These are phyloP conservation scores for Choricystis sp. DNA, from an alignment of 139 green algal species.

Conservation along the genomic window DNA sequence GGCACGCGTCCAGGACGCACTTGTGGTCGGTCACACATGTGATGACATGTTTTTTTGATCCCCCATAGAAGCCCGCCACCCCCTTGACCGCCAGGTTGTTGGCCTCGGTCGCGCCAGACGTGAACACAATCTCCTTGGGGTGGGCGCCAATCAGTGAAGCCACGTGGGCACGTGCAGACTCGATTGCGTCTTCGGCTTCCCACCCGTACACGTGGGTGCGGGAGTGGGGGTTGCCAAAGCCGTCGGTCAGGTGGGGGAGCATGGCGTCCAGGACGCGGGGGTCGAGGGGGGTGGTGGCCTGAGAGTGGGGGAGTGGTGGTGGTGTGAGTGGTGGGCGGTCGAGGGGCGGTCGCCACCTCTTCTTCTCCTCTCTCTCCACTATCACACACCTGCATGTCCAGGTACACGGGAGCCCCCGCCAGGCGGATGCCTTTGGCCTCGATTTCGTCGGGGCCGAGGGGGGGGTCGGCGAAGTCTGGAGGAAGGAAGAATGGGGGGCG, in stretches of 20 bases:
- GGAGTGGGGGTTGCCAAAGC: slow-evolving; percentile 96
- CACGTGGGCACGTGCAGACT: slow-evolving; percentile 68
- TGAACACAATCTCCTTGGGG: slow-evolving; percentile 98
- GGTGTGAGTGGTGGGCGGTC: neutral
- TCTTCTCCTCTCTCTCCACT: neutral
- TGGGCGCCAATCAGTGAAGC: slow-evolving; percentile 75
- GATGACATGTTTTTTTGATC: slow-evolving; percentile 92
- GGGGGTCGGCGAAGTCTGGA: neutral
- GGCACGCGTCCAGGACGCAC: slow-evolving; percentile 92
- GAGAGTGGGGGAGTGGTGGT: neutral
- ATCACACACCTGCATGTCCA: slow-evolving; percentile 69
- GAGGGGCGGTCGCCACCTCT: neutral
- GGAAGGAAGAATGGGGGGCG: no score
- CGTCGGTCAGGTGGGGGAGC: slow-evolving; percentile 84
- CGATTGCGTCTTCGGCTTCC: slow-evolving; percentile 88
- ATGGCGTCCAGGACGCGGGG: slow-evolving; percentile 90
- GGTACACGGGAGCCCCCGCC: slow-evolving; percentile 72
- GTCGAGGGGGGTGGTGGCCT: slow-evolving; percentile 88
- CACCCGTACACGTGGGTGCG: slow-evolving; percentile 94
- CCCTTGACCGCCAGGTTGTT: slow-evolving; percentile 98
- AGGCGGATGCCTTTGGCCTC: slow-evolving; percentile 86
- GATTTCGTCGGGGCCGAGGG: slow-evolving; percentile 21
- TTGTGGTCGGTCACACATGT: slow-evolving; percentile 76
- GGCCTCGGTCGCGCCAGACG: slow-evolving; percentile 85
- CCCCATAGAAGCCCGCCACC: slow-evolving; percentile 81